Base-by-base conservation (phyloP, 257 asterid species). In the Jasminum sambac region DNA sequence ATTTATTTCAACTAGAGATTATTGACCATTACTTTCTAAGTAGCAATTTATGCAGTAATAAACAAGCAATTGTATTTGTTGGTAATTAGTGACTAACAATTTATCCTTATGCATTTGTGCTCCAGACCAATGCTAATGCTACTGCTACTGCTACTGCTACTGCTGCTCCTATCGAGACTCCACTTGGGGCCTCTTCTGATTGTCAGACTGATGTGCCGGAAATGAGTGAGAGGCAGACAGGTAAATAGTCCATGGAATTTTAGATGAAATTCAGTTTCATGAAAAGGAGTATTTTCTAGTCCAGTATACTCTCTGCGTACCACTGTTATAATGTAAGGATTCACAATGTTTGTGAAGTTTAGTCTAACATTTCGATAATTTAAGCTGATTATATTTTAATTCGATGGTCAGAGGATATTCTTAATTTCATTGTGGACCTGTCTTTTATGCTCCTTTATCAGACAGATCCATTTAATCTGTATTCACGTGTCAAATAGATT, bases 101-200 rank as follows among this genome's bases (percentile, higher is more conserved):
- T 55, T 64, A 25, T 19, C 8, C 36, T 16, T 23, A 26, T 3
- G 30, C 14, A 9, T 72, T 60, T 64, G 7, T 50, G 52, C 67
- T 80, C 74, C 88, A 83, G 88, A 60, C 41, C 48, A 70, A 58
- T 68, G 85, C 30, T n/a, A n/a, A n/a, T n/a, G n/a, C n/a, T n/a
- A n/a, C n/a, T n/a, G n/a, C 36, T 55, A 21, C 55, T 43, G n/a
- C 74, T 61, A 67, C 68, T 30, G 63, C 50, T 71, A 42, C 50
- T 61, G 74, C 74, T 67, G 72, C 76, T 69, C 76, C 80, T 67
- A 41, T 76, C 26, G 82, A 78, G 80, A 70, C 75, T 57, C 6
- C 41, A 57, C 26, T n/a, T 44, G 63, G 11, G 60, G 76, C 64
- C 55, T 57, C 80, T 52, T 66, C 67, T 5, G 72, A 72, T 52